Conservation (phyloP, 805 yeast species). For the Zygoascus bituminiphila region DNA sequence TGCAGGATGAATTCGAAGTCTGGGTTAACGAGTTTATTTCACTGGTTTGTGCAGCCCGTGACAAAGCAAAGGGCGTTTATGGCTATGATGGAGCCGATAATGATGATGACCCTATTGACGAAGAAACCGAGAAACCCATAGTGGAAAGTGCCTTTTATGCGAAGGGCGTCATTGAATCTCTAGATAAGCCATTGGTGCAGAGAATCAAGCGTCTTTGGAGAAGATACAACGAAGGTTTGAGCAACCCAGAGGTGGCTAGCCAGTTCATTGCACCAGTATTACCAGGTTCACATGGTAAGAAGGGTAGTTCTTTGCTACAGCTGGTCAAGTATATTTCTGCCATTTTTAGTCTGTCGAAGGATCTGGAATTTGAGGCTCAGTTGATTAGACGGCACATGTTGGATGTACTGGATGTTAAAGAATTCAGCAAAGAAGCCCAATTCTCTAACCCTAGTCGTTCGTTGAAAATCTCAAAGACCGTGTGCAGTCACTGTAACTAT, state of each 20-base stretch:
- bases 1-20: slow-evolving; percentile 77
- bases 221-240: slow-evolving; percentile 57
- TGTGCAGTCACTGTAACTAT: slow-evolving; percentile 73
- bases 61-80: slow-evolving; percentile 5
- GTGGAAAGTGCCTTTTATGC: slow-evolving; percentile 31
- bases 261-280: slow-evolving; percentile 68
- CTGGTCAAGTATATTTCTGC: slow-evolving; percentile 69
- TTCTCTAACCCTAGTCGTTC: slow-evolving; percentile 71
- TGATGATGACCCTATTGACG: slow-evolving; percentile 1
- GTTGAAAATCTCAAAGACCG: slow-evolving; percentile 53
- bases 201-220: slow-evolving; percentile 58
- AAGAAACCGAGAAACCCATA: slow-evolving; percentile 21
- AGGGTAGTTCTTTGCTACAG: slow-evolving; percentile 69
- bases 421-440: slow-evolving; percentile 67
- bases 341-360: slow-evolving; percentile 56
- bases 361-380: slow-evolving; percentile 63
- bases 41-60: slow-evolving; percentile 43
- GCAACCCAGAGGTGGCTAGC: slow-evolving; percentile 51
- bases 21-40: slow-evolving; percentile 78
- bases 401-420: slow-evolving; percentile 67
- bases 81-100: not conserved
- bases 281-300: slow-evolving; percentile 59
- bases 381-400: slow-evolving; percentile 67
- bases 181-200: slow-evolving; percentile 56
- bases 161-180: slow-evolving; percentile 32